Evolutionary conservation across 1,284 basidiomycete genomes (phyloP), one percentile per base, ranked within the genome.

Genomic region (Grifola frondosa): DNA sequence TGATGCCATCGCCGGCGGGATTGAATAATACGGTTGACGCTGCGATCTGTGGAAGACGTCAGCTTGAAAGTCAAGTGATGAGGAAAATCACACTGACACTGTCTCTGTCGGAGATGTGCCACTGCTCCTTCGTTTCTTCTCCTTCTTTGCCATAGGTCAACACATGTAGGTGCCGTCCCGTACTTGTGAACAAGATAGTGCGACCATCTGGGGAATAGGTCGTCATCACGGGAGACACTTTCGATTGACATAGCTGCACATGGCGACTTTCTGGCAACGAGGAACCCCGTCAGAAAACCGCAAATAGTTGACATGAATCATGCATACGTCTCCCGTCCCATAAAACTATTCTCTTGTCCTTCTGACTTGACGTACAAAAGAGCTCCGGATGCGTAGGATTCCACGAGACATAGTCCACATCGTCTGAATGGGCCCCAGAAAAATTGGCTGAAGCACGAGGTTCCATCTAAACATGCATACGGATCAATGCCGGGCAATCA

Each of bases 301-400:
- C n/a, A 29, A 30, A 30, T 9, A 40, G 32, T 25, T 15, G 8
- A 32, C 34, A 35, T 37, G 16, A 49, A 31, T 31, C 35, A 24
- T 42, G 25, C 37, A 54, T 65, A 88, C 87, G 84, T 62, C 87
- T 70, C n/a, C 84, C 83, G 62, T 90, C 87, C 85, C 86, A 89
- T 54, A 88, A 89, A 4, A 85, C 81, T 21, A 89, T 74, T 23
- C 78, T 70, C 49, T 78, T 71, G 52, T 90, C 88, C 57, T 77
- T 83, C 58, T 81, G 77, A 54, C 85, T 81, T 20, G 85, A 85
- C 0, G 87, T 82, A 49, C 84, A 87, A 57, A 90, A 86, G 9
- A 88, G 63, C 31, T 89, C 87, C 4, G 86, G 85, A 54, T 89
- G 86, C 2, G 81, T 85, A 1, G 88, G 85, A 60, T 88, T 88